phyloP scores from a whole-genome alignment of 2,329 filamentous ascomycete species.

The Corinectria fuckeliana region DNA sequence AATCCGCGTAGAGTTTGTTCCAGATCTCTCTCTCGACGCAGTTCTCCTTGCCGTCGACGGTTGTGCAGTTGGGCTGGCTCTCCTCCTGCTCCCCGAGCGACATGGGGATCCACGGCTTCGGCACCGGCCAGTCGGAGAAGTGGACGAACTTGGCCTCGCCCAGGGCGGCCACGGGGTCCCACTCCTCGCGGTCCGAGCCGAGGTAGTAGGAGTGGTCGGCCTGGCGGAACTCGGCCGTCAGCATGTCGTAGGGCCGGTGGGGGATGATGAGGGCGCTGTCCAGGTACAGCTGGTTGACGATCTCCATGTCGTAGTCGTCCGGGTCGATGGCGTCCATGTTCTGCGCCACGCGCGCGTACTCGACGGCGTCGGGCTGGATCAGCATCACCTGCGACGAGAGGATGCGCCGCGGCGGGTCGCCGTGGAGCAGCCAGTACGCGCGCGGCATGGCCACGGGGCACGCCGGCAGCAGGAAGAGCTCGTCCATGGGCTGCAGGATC shows the following conservation, averaged over 20 bases:
- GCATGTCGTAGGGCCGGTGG: slow-evolving; percentile 65
- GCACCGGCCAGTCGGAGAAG: neutral
- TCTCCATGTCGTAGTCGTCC: slow-evolving; percentile 67
- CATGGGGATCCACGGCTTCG: neutral
- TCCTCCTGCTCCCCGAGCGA: neutral
- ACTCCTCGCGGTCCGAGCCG: slow-evolving; percentile 52
- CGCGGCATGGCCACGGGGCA: slow-evolving; percentile 70
- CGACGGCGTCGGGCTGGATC: slow-evolving; percentile 60
- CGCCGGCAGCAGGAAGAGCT: slow-evolving; percentile 70
- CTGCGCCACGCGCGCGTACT: slow-evolving; percentile 49
- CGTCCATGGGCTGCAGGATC: slow-evolving; percentile 68
- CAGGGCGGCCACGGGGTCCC: slow-evolving; percentile 55
- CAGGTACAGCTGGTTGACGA: slow-evolving; percentile 67
- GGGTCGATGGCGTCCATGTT: slow-evolving; percentile 36
- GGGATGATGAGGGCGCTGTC: slow-evolving; percentile 66
- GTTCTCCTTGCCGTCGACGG: neutral
- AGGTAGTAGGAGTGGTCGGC: slow-evolving; percentile 55
- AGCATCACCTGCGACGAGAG: slow-evolving; percentile 66
- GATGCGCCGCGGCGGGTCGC: slow-evolving; percentile 38
- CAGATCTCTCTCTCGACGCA: slow-evolving; percentile 24
- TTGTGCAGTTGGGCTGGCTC: slow-evolving; percentile 9
- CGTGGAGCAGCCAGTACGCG: slow-evolving; percentile 69
- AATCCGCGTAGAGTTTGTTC: slow-evolving; percentile 27
- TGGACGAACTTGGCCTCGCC: neutral
- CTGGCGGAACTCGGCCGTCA: slow-evolving; percentile 67